Percentiles rank a stretch among this genome's conserved stretches.
phyloP scores from a whole-genome alignment of 495 filamentous ascomycete genomes.

The Neurospora sp. region DNA sequence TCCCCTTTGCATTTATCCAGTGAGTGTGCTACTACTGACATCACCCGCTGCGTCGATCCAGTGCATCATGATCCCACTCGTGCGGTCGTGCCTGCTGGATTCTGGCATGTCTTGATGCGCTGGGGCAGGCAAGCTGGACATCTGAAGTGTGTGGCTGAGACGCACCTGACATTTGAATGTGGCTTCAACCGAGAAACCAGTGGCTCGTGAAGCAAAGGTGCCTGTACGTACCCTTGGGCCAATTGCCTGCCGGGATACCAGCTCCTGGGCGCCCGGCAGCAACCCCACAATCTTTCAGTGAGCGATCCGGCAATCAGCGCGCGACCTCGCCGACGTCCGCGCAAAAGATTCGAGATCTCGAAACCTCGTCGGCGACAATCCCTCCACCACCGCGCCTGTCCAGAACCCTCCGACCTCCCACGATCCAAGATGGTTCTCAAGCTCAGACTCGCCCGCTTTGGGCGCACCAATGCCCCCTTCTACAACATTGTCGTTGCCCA shows the following conservation, averaged over 20 bases:
- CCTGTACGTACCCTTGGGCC: background rate
- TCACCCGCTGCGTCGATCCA: background rate
- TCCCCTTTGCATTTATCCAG: background rate
- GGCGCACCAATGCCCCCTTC: constrained; percentile 71
- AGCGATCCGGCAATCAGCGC: background rate
- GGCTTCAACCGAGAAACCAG: background rate
- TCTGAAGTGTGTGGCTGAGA: background rate
- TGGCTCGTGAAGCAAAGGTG: background rate
- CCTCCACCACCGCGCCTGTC: background rate
- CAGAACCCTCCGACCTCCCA: background rate
- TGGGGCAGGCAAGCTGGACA: no score
- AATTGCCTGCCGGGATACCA: background rate
- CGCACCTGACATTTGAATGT: background rate
- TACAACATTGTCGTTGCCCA: constrained; percentile 97
- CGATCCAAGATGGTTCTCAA: constrained; percentile 69
- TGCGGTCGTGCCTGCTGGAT: background rate
- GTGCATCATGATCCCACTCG: background rate
- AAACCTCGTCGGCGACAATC: background rate
- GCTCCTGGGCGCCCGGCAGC: background rate
- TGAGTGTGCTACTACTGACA: background rate
- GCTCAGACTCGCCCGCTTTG: constrained; percentile 90
- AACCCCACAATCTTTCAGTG: background rate
- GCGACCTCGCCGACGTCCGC: background rate
- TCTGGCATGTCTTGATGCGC: background rate
- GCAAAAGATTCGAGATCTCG: background rate